Conservation (phyloP, 2,329 filamentous ascomycete genomes). For the Botryotinia calthae region DNA sequence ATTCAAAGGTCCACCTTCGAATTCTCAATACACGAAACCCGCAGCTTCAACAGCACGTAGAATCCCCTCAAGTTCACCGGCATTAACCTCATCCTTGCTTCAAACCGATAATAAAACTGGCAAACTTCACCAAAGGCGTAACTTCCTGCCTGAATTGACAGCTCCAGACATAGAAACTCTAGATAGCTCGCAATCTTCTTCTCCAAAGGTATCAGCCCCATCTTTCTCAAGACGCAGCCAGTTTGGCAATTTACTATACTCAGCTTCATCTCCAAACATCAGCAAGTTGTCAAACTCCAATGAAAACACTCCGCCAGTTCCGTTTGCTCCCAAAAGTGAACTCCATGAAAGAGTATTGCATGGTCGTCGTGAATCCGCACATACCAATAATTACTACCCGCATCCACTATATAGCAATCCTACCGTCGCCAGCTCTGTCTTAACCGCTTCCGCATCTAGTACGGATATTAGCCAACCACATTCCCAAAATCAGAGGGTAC, state of each 20-base stretch:
- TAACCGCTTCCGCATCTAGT: constrained; percentile 29
- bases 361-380: constrained; percentile 7
- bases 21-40: neutral
- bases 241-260: neutral
- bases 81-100: neutral
- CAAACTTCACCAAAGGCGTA: neutral
- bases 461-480: constrained; percentile 24
- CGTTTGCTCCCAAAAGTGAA: constrained; percentile 14
- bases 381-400: constrained; percentile 9
- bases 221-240: neutral
- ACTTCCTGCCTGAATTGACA: neutral
- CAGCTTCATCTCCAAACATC: constrained; percentile 14
- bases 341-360: constrained; percentile 13
- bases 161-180: neutral
- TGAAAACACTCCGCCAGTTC: constrained; percentile 7
- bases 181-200: neutral
- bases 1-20: neutral
- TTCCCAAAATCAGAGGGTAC: neutral
- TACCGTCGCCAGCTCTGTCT: constrained; percentile 27
- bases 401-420: constrained; percentile 25
- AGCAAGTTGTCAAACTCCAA: neutral
- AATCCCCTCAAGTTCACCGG: neutral
- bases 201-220: neutral
- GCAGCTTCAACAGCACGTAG: neutral
- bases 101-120: neutral